Evolutionary conservation across 495 filamentous ascomycete species (phyloP), one percentile per base, ranked within the genome.

Genomic region (Aspergillus olivimuriae): DNA sequence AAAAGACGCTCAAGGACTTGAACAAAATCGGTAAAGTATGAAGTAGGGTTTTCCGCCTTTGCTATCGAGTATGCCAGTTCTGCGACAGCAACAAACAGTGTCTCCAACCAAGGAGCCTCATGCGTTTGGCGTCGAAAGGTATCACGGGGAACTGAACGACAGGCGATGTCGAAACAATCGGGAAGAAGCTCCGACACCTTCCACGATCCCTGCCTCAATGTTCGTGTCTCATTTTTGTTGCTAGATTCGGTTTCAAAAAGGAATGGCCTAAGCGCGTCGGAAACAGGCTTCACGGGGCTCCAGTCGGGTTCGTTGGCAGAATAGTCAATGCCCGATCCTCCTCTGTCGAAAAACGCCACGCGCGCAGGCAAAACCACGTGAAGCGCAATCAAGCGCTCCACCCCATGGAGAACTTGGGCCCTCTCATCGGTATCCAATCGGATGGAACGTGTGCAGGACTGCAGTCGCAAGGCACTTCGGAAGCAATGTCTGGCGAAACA

Each of bases 351-450:
- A 54, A 80, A 84, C 2, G 68, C 65, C 3, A 69, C 58, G 38
- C 80, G 79, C 22, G 80, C 76, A 3, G 86, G 87, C 2, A 82
- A 62, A 15, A 94, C 70, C 22, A 94, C 69, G 65, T 88, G 82
- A 20, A 74, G 72, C n/a, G 78, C 75, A 40, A 89, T 54, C 15
- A 89, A 68, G 2, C 73, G 72, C 44, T 86, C 80, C 3, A 94
- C 37, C 12, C 63, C 53, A 45, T 64, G 63, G 11, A 68, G 45
- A 4, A 73, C 58, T 20, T 61, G 57, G 16, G 50, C 49, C 32
- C 59, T 60, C 37, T 69, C 66, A 44, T 69, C 66, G 8, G 65
- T 66, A 30, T 68, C 62, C 6, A 66, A 53, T 23, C 57, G 60
- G 43, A 56, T 45, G 12, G 53, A 54, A 12, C 61, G 55, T 4